Evolutionary conservation across 2,329 filamentous ascomycete species (phyloP), one percentile per base, ranked within the genome.

Genomic region (Fusarium solani-melongenae): DNA sequence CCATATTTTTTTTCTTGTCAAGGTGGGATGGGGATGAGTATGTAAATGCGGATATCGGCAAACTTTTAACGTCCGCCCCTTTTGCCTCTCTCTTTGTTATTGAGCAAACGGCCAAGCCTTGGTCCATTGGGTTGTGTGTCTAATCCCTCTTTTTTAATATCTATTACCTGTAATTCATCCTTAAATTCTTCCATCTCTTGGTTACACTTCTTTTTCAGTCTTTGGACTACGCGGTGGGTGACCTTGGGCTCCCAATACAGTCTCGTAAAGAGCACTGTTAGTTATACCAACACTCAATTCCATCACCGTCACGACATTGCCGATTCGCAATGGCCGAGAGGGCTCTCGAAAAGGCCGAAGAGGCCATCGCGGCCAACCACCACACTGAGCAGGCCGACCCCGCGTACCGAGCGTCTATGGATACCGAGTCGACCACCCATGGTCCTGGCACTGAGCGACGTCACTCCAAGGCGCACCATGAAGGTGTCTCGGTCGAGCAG

Each of bases 401-500:
- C 15, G 39, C 71, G 17, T 75, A 74, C 46, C 76, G 76, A 51
- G 56, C 66, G 41, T 77, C 74, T 14, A 61, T 76, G 44, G 78
- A 79, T n/a, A 78, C 80, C 44, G 74, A 73, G n/a, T 80, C 80
- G 3, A 80, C 79, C 9, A 78, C 74, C 51, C 72, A 76, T 5
- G 77, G 72, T 11, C 63, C 76, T 11, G 70, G 73, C 22, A 61
- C 69, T 20, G 75, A 75, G 14, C 72, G 70, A 20, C 71, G 66
- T 44, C 39, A 58, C 31, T 76, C 77, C n/a, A 70, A 69, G 46
- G 65, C 70, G 5, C 70, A 67, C 10, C 58, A 76, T n/a, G 64
- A 60, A 22, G 90, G 90, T 24, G 87, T 95, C 34, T 90, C 92
- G 10, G 87, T 95, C 60, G 85, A 89, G 67, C 88, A 88, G 61